phyloP scores from a whole-genome alignment of 2,329 filamentous ascomycete genomes.

The Fusarium tuaranense region DNA sequence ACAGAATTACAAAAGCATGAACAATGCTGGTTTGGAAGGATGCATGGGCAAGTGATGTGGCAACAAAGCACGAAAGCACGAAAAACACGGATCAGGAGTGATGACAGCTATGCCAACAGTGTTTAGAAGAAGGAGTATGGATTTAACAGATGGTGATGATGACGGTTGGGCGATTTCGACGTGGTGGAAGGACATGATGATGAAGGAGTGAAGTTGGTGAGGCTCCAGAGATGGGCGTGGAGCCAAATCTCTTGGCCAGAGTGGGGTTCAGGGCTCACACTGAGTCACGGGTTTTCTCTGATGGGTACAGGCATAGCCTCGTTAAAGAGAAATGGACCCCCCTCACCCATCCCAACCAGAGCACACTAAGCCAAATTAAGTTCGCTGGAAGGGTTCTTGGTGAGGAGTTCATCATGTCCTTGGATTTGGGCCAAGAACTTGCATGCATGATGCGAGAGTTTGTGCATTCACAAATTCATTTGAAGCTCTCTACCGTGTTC shows the following conservation, averaged over 20 bases:
- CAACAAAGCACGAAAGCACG: neutral
- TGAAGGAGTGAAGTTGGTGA: conserved; percentile 36
- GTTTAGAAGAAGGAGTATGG: neutral
- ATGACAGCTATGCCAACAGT: neutral
- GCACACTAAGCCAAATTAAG: conserved; percentile 20
- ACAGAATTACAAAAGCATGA: neutral
- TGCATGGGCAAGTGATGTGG: neutral
- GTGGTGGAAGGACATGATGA: conserved; percentile 26
- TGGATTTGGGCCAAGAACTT: conserved; percentile 2
- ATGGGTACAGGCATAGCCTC: conserved; percentile 19
- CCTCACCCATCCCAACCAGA: neutral
- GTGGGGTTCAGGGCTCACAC: conserved; percentile 29
- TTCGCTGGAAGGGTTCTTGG: conserved; percentile 5
- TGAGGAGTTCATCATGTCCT: neutral
- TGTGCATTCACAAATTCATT: neutral
- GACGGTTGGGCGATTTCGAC: neutral
- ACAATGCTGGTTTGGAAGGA: neutral
- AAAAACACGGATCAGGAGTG: neutral
- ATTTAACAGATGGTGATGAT: neutral
- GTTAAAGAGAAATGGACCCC: conserved; percentile 8
- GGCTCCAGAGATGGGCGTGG: conserved; percentile 23
- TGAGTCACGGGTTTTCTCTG: neutral
- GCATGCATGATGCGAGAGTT: neutral
- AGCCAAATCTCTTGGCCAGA: conserved; percentile 22
- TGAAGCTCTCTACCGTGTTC: neutral